Evolutionary conservation across 164 flowering plant species (phyloP), one percentile per base, ranked within the genome.

Genomic region (Tetracentron sinense): DNA sequence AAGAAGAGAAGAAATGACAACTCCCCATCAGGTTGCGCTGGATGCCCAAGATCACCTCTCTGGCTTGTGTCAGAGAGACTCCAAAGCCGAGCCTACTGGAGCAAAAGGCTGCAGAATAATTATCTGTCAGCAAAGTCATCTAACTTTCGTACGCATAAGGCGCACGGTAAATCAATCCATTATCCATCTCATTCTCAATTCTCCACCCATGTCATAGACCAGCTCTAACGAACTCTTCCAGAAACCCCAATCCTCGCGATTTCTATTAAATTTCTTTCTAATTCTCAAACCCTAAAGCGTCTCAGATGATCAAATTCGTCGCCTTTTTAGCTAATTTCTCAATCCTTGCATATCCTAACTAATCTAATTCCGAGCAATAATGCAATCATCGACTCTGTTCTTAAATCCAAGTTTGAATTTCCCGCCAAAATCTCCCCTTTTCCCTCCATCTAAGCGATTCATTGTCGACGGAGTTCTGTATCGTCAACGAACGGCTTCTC

Each of bases 401-500:
- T 54, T 51, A n/a, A 62, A 51, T 25, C 33, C 72, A 0, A 61
- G 15, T 22, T 8, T 60, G 6, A 30, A 20, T 46, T 68, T 67
- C 73, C 74, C 68, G 26, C 74, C 72, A 62, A 74, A 69, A 17
- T 17, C 53, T 48, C 44, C 23, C 26, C 1, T 4, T 31, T 71
- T 70, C 75, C 74, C 74, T 58, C 64, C 50, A 38, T 16, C 66
- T 53, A 69, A 63, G 12, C 58, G 28, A 51, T 27, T 27, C 1
- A 30, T 0, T 33, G 20, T 66, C 22, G 46, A 17, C 7, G 53
- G 27, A 46, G 1, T 20, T 8, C 26, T 2, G 7, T 25, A 11
- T 48, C 53, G 66, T 8, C 69, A 61, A 38, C 62, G 38, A 59
- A 79, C 81, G 84, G 69, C 79, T 65, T 64, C 76, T 63, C 64